These are phyloP conservation scores for Cryptomeria japonica DNA, from an alignment of 75 land plant species.

Conservation along the genomic window DNA sequence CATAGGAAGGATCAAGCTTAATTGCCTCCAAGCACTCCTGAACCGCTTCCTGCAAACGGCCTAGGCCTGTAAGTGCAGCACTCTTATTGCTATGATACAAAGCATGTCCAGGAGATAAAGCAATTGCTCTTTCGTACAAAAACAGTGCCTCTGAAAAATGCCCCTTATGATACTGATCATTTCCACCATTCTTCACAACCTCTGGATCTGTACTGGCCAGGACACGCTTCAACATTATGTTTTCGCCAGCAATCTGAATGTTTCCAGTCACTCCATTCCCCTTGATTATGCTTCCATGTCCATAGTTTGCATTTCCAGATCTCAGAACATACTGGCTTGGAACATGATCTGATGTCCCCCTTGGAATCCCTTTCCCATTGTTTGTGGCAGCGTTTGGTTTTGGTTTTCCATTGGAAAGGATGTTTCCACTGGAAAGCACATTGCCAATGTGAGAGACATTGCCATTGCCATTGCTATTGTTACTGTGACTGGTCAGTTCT, in stretches of 20 bases:
- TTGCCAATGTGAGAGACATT: conserved; percentile 10
- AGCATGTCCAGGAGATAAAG: conserved; percentile 63
- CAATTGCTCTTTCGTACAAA: conserved; percentile 81
- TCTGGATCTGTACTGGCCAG: conserved; percentile 65
- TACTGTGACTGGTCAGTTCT: background rate
- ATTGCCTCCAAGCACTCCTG: conserved; percentile 84
- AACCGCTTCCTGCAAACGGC: conserved; percentile 76
- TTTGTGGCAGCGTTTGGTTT: conserved; percentile 11
- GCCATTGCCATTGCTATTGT: background rate
- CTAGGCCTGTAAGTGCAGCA: conserved; percentile 76
- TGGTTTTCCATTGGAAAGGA: conserved; percentile 34
- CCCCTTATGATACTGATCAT: conserved; percentile 77
- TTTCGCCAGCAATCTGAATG: conserved; percentile 7
- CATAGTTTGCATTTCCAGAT: conserved; percentile 49
- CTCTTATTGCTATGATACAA: conserved; percentile 78
- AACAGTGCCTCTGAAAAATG: conserved; percentile 71
- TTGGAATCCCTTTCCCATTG: background rate
- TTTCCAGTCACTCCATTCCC: conserved; percentile 22
- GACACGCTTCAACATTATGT: conserved; percentile 31
- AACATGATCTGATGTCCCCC: conserved; percentile 27
- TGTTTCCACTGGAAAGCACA: conserved; percentile 54
- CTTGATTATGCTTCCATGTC: conserved; percentile 64
- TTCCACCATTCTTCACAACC: conserved; percentile 79
- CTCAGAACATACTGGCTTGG: conserved; percentile 34
- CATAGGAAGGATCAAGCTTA: conserved; percentile 60